Conservation (phyloP, 768 basidiomycete genomes). For the Boletus rex-veris region DNA sequence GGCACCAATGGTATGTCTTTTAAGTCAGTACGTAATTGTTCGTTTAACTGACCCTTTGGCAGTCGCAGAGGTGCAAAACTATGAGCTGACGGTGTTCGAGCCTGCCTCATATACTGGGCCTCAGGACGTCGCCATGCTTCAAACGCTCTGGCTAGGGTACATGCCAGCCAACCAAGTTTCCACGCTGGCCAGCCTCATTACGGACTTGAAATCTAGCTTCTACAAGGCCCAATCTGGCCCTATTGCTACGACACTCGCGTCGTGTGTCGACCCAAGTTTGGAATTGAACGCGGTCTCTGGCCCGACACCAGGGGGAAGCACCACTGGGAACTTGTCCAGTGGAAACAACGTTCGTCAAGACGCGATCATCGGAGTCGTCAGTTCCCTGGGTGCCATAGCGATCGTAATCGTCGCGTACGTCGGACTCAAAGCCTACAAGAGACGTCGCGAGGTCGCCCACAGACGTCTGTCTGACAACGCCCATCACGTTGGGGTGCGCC, state of each 20-base stretch:
- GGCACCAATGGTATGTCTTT: slow-evolving; percentile 37
- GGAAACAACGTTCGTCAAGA: slow-evolving; percentile 54
- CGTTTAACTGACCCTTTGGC: slow-evolving; percentile 32
- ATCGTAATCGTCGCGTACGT: slow-evolving; percentile 71
- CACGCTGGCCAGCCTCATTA: slow-evolving; percentile 62
- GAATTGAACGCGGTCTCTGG: slow-evolving; percentile 47
- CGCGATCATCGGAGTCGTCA: slow-evolving; percentile 90
- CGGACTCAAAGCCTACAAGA: slow-evolving; percentile 62
- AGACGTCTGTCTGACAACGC: slow-evolving; percentile 60
- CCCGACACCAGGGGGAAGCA: slow-evolving; percentile 30
- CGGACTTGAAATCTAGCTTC: slow-evolving; percentile 55
- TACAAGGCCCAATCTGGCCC: slow-evolving; percentile 49
- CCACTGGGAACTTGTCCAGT: slow-evolving; percentile 21
- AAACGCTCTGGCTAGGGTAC: slow-evolving; percentile 70
- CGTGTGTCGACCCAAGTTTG: slow-evolving; percentile 68
- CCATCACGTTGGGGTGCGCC: slow-evolving; percentile 41
- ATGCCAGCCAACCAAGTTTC: slow-evolving; percentile 56
- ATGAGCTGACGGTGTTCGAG: slow-evolving; percentile 66
- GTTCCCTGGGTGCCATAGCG: slow-evolving; percentile 75
- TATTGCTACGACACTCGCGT: slow-evolving; percentile 56
- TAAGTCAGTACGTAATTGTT: background rate
- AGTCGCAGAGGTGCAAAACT: slow-evolving; percentile 41
- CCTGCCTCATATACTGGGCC: slow-evolving; percentile 53
- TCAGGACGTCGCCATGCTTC: slow-evolving; percentile 46
- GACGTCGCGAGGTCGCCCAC: slow-evolving; percentile 67